Conservation (phyloP, 352 stramenopile species). For the Phytophthora melonis region DNA sequence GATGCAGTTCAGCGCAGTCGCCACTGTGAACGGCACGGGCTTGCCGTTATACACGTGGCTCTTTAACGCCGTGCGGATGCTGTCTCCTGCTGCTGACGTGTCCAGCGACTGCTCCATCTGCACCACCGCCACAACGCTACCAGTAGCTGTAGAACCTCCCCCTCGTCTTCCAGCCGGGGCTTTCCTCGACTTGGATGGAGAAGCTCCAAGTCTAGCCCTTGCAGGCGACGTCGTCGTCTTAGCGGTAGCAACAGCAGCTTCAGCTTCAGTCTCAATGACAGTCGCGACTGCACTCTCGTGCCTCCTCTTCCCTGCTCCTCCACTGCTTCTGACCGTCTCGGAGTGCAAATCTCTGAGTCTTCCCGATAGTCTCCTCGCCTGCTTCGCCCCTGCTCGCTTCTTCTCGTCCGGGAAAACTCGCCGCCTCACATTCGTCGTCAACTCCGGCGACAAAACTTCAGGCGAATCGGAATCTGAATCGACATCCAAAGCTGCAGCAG, state of each 20-base stretch:
- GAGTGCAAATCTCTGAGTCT: slow-evolving; percentile 29
- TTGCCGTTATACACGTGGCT: slow-evolving; percentile 71
- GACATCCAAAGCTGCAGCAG: background rate
- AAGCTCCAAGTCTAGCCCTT: slow-evolving; percentile 4
- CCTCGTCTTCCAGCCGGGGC: slow-evolving; percentile 3
- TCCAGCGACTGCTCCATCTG: slow-evolving; percentile 57
- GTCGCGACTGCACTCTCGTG: slow-evolving; percentile 3
- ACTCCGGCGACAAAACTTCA: slow-evolving; percentile 21
- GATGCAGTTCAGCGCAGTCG: slow-evolving; percentile 40
- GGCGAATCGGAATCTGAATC: background rate
- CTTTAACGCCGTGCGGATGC: slow-evolving; percentile 52
- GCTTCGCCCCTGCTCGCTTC: slow-evolving; percentile 11
- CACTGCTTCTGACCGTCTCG: slow-evolving; percentile 15
- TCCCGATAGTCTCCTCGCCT: slow-evolving; percentile 33
- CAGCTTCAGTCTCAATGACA: background rate
- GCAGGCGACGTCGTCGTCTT: background rate
- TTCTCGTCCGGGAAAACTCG: slow-evolving; percentile 13
- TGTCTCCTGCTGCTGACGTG: slow-evolving; percentile 42
- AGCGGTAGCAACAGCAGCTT: background rate
- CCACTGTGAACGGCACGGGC: slow-evolving; percentile 46
- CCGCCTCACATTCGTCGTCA: slow-evolving; percentile 9
- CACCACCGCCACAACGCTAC: slow-evolving; percentile 36
- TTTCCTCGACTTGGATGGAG: slow-evolving; percentile 7
- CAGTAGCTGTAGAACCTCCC: slow-evolving; percentile 8
- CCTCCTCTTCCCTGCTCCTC: slow-evolving; percentile 5